A percentile compares a stretch with the other conserved stretches of the same genome.
Conservation (phyloP, 148 eudicot species). For the Heliosperma pusillum region DNA sequence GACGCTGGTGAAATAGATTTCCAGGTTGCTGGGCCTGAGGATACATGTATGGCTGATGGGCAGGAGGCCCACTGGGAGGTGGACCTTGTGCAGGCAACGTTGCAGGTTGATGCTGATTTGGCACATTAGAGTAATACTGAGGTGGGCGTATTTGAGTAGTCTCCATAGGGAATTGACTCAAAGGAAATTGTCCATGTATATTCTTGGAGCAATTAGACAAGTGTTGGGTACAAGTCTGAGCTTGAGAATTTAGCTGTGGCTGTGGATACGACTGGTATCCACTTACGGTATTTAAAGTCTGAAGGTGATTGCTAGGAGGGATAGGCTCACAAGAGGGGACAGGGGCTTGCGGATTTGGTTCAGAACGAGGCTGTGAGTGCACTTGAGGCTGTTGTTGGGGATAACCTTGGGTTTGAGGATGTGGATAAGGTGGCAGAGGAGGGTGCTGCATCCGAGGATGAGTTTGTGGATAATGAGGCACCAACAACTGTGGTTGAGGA, state of each 20-base stretch:
- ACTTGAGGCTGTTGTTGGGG: too few species aligned
- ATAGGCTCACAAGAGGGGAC: slow-evolving; percentile 31
- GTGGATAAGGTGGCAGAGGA: slow-evolving; percentile 34
- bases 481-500: slow-evolving; percentile 36
- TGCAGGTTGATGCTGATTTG: slow-evolving; percentile 48
- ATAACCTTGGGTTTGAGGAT: slow-evolving; percentile 26
- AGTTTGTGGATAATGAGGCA: slow-evolving; percentile 38
- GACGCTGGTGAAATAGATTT: slow-evolving; percentile 47
- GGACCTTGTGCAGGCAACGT: slow-evolving; percentile 49
- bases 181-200: slow-evolving; percentile 52
- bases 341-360: slow-evolving; percentile 38
- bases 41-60: slow-evolving; percentile 38
- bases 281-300: slow-evolving; percentile 36
- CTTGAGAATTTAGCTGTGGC: slow-evolving; percentile 47
- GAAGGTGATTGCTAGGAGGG: slow-evolving; percentile 37
- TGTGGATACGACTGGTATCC: slow-evolving; percentile 49
- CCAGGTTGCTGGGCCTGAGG: slow-evolving; percentile 58
- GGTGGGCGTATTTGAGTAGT: slow-evolving; percentile 57
- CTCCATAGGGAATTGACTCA: too few species aligned
- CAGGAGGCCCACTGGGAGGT: too few species aligned
- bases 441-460: slow-evolving; percentile 39
- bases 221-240: too few species aligned
- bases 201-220: slow-evolving; percentile 41
- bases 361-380: slow-evolving; percentile 34
- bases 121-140: slow-evolving; percentile 39